Evolutionary conservation across 352 stramenopile genomes (phyloP).

Genomic region (Globisporangium irregulare): DNA sequence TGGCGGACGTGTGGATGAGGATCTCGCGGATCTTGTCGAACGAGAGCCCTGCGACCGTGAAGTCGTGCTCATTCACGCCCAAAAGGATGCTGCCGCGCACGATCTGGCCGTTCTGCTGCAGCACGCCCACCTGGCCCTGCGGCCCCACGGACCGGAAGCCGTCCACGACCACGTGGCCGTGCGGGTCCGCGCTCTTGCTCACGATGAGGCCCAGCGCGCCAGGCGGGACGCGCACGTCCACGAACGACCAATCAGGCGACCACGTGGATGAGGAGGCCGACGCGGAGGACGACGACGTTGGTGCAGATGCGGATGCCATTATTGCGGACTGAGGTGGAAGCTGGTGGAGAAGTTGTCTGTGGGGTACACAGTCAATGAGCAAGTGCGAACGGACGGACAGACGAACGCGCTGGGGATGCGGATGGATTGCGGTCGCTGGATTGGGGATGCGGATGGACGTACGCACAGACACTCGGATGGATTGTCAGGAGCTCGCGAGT

Average conservation of each 20-base stretch:
- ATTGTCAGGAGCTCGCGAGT: conserved; percentile 4
- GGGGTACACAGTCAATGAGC: not conserved
- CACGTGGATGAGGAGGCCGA: conserved; percentile 11
- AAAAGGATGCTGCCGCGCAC: conserved; percentile 45
- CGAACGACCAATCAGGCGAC: conserved; percentile 29
- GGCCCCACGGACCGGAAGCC: conserved; percentile 59
- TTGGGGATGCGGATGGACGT: not conserved
- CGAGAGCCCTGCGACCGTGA: conserved; percentile 38
- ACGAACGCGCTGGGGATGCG: not conserved
- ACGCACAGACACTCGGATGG: not conserved
- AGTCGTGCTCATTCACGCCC: conserved; percentile 73
- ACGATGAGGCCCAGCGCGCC: conserved; percentile 77
- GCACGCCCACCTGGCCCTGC: conserved; percentile 38
- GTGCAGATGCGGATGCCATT: not conserved
- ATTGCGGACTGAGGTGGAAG: not conserved
- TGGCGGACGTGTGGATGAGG: conserved; percentile 55
- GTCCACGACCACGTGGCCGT: conserved; percentile 62
- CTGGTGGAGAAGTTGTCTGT: not conserved
- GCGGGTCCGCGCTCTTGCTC: conserved; percentile 41
- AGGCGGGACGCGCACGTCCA: conserved; percentile 64
- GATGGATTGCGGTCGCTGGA: not conserved
- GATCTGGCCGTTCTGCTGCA: conserved; percentile 41
- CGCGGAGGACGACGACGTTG: not conserved
- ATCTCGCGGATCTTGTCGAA: conserved; percentile 75
- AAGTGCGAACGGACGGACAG: not conserved